Evolutionary conservation across 2,329 filamentous ascomycete species (phyloP).

Genomic region (Aureobasidium musti): DNA sequence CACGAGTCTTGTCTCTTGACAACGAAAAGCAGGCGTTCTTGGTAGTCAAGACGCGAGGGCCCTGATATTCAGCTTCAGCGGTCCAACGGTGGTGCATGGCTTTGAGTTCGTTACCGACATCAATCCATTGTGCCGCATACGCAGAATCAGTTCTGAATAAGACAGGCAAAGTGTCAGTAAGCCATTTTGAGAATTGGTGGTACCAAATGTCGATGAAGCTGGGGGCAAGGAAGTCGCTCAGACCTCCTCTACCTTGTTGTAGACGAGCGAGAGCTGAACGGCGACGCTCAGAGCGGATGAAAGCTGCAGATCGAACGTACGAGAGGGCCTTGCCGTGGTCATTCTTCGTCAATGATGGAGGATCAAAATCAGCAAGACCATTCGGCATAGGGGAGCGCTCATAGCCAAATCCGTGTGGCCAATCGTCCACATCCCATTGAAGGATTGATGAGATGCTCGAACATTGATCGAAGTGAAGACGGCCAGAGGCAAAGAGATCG

Average conservation of each 20-base stretch:
- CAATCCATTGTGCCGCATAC: background rate
- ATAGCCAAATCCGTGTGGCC: conserved; percentile 10
- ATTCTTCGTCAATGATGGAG: background rate
- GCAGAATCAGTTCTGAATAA: background rate
- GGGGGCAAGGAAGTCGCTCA: conserved; percentile 2
- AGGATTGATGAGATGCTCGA: background rate
- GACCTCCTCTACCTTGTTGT: background rate
- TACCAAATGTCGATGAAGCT: background rate
- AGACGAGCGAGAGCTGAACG: conserved; percentile 3
- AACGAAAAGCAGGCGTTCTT: background rate
- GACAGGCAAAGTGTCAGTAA: background rate
- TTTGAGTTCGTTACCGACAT: background rate
- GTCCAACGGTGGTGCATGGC: background rate
- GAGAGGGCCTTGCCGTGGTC: background rate
- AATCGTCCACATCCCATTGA: background rate
- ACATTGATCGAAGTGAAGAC: background rate
- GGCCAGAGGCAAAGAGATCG: background rate
- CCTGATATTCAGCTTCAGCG: conserved; percentile 1
- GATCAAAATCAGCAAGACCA: conserved; percentile 6
- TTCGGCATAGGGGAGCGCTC: background rate
- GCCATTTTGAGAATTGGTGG: background rate
- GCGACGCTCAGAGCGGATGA: conserved; percentile 2
- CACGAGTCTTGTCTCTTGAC: background rate
- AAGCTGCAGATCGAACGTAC: background rate
- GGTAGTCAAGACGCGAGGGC: background rate